Conservation (phyloP, 2,329 filamentous ascomycete species). For the Ilyonectria robusta region DNA sequence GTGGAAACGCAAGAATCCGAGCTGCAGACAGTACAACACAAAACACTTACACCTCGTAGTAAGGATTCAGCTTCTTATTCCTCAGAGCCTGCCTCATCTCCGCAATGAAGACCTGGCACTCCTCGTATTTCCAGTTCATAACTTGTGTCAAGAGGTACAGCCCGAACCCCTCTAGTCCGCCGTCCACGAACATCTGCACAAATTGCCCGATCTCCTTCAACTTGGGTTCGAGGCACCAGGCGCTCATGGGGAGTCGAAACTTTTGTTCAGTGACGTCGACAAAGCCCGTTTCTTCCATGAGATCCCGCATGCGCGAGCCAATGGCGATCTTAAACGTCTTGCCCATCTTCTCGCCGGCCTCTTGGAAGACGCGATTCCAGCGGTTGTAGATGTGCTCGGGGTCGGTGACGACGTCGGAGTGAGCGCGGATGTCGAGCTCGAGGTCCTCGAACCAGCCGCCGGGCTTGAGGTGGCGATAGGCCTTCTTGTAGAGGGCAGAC, state of each 20-base stretch:
- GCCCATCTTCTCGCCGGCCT: constrained; percentile 33
- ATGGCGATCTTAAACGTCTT: constrained; percentile 36
- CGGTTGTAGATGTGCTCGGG: constrained; percentile 32
- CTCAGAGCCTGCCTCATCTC: constrained; percentile 33
- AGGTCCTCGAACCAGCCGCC: constrained; percentile 33
- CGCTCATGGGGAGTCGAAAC: constrained; percentile 33
- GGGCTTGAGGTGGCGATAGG: constrained; percentile 29
- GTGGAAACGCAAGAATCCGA: neutral
- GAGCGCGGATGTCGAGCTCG: constrained; percentile 31
- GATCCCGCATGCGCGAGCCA: constrained; percentile 34
- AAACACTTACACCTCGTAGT: constrained; percentile 33
- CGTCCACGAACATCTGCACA: constrained; percentile 32
- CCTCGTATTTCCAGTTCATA: constrained; percentile 31
- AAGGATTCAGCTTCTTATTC: constrained; percentile 31
- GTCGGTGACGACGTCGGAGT: constrained; percentile 32
- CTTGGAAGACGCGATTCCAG: constrained; percentile 34
- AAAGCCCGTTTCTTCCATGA: constrained; percentile 27
- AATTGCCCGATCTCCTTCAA: constrained; percentile 32
- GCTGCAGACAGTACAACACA: neutral
- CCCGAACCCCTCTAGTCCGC: constrained; percentile 30
- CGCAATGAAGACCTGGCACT: constrained; percentile 33
- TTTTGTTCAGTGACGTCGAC: constrained; percentile 32
- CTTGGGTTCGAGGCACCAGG: constrained; percentile 31
- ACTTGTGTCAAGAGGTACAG: constrained; percentile 29
- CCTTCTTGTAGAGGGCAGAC: constrained; percentile 30